Percentiles rank a stretch among this genome's conserved stretches.
phyloP scores from a whole-genome alignment of 148 eudicot species.

The Vaccinium macrocarpon region DNA sequence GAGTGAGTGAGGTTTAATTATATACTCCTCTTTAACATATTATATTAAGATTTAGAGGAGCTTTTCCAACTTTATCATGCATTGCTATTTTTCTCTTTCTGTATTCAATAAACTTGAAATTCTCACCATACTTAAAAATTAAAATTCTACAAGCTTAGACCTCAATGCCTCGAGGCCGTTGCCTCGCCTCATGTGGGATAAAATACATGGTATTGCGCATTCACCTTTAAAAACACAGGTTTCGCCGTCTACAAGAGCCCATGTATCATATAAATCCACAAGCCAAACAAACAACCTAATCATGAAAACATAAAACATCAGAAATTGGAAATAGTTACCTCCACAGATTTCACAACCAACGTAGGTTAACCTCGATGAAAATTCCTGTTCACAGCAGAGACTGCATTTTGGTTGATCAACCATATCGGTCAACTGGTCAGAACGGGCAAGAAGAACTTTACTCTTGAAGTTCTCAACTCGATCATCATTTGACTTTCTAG shows the following conservation, averaged over 20 bases:
- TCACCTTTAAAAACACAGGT: no score
- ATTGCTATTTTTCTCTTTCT: no score
- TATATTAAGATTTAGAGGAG: not conserved
- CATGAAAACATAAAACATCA: not conserved
- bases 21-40: not conserved
- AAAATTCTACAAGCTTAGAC: no score
- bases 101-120: no score
- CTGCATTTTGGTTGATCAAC: conserved; percentile 55
- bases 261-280: not conserved
- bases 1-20: not conserved
- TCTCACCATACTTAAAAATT: no score
- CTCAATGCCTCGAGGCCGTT: no score
- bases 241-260: no score
- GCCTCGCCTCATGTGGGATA: no score
- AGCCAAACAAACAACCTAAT: not conserved
- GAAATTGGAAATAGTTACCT: conserved; percentile 45
- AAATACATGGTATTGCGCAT: no score
- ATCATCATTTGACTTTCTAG: conserved; percentile 73
- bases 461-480: conserved; percentile 52
- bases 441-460: conserved; percentile 48
- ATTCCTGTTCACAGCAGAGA: conserved; percentile 60
- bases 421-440: conserved; percentile 29
- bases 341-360: conserved; percentile 76
- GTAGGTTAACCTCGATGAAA: conserved; percentile 41
- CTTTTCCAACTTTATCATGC: not conserved